Conservation (phyloP, 306 rosid species). For the Morella rubra region DNA sequence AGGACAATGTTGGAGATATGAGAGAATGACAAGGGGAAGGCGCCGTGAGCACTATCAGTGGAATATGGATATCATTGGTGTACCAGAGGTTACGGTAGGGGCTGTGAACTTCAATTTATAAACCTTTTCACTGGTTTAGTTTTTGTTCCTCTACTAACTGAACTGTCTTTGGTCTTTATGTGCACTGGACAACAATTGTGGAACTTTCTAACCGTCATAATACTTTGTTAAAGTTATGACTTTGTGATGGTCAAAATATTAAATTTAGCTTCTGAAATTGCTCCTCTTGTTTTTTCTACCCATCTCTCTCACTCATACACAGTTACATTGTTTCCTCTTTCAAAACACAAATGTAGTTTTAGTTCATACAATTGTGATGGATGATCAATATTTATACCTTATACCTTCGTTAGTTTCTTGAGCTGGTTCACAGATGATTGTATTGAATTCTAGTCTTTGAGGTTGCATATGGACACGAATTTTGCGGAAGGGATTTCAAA, state of each 20-base stretch:
- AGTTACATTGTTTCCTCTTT: not conserved
- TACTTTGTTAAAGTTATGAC: not conserved
- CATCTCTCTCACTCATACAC: not conserved
- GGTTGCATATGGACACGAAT: not conserved
- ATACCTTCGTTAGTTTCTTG: not conserved
- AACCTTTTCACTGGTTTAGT: constrained; percentile 15
- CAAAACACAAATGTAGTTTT: not conserved
- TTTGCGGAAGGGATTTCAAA: not conserved
- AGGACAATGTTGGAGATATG: constrained; percentile 98
- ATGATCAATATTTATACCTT: not conserved
- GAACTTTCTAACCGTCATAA: constrained; percentile 20
- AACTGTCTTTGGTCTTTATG: constrained; percentile 10
- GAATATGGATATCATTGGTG: constrained; percentile 98
- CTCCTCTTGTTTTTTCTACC: too few relatives aligned
- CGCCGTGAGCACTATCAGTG: constrained; percentile 97
- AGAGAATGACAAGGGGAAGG: constrained; percentile 97
- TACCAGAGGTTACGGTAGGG: constrained; percentile 80
- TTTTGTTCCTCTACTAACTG: constrained; percentile 15
- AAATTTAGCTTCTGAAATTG: too few relatives aligned
- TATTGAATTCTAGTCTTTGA: constrained; percentile 2
- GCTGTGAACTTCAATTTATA: constrained; percentile 21
- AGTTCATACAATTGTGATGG: not conserved
- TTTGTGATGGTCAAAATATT: not conserved
- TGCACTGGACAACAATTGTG: constrained; percentile 15
- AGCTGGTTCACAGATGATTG: constrained; percentile 2